Conservation (phyloP, 495 filamentous ascomycete species). For the Corynascus novoguineensis region DNA sequence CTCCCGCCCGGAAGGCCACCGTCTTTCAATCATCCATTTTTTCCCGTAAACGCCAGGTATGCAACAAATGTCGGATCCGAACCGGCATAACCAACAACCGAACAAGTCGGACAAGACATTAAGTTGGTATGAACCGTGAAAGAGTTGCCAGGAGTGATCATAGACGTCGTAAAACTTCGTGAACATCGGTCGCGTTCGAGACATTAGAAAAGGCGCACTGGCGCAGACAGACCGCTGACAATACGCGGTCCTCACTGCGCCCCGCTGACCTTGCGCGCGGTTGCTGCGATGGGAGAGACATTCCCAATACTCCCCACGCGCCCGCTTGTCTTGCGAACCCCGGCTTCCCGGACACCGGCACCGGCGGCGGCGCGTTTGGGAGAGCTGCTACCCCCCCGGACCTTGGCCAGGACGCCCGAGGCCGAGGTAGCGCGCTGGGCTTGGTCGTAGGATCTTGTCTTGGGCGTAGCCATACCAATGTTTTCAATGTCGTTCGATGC, state of each 20-base stretch:
- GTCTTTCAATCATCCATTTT: background rate
- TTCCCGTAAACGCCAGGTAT: constrained; percentile 10
- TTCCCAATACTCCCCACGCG: constrained; percentile 73
- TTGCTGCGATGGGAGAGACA: constrained; percentile 23
- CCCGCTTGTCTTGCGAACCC: constrained; percentile 88
- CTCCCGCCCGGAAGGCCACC: background rate
- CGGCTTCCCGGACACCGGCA: constrained; percentile 48
- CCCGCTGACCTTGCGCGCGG: constrained; percentile 42
- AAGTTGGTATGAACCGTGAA: background rate
- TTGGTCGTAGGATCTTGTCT: constrained; percentile 61
- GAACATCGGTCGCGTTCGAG: background rate
- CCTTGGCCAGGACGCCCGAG: constrained; percentile 66
- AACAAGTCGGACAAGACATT: background rate
- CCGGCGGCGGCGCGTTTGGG: constrained; percentile 51
- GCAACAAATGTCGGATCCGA: constrained; percentile 1
- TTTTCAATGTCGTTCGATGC: constrained; percentile 52
- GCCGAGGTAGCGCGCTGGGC: constrained; percentile 56
- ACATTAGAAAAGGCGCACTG: background rate
- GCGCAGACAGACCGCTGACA: background rate
- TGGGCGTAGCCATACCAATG: constrained; percentile 36
- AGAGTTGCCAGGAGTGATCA: background rate
- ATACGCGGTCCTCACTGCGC: background rate
- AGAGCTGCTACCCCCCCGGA: constrained; percentile 56
- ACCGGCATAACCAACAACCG: background rate
- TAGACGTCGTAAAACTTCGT: constrained; percentile 15